phyloP scores from a whole-genome alignment of 306 rosid genomes.

The Urtica urens region DNA sequence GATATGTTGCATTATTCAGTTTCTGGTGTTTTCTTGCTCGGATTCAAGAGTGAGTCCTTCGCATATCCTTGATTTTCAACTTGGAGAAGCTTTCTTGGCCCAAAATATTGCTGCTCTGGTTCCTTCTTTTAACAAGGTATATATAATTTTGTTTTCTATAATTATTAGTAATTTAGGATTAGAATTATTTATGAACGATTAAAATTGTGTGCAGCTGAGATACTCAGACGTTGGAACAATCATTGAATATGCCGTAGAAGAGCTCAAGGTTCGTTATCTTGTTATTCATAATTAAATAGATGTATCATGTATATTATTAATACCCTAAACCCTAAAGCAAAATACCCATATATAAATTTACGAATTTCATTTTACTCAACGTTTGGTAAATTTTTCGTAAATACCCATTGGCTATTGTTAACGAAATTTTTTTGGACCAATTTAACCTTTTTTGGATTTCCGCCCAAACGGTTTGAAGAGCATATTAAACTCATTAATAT shows the following conservation, averaged over 20 bases:
- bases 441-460: too few species aligned
- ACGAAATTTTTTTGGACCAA: too few species aligned
- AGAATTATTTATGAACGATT: neutral
- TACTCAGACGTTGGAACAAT: slow-evolving; percentile 48
- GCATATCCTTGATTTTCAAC: slow-evolving; percentile 35
- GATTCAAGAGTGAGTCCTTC: slow-evolving; percentile 72
- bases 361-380: too few species aligned
- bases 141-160: neutral
- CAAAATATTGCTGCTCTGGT: slow-evolving; percentile 65
- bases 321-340: too few species aligned
- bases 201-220: slow-evolving; percentile 22
- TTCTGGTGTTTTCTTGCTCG: slow-evolving; percentile 59
- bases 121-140: slow-evolving; percentile 52
- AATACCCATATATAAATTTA: neutral
- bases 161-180: neutral
- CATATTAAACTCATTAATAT: too few species aligned
- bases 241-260: slow-evolving; percentile 47
- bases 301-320: neutral
- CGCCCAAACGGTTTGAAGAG: too few species aligned
- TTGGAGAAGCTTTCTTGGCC: slow-evolving; percentile 56
- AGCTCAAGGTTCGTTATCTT: slow-evolving; percentile 21
- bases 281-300: neutral
- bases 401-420: neutral
- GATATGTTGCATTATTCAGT: slow-evolving; percentile 13
- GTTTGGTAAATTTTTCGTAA: too few species aligned